Percentiles rank a stretch among this genome's conserved stretches.
Conservation (phyloP, 768 basidiomycete species). For the Pleurotus citrinopileatus region DNA sequence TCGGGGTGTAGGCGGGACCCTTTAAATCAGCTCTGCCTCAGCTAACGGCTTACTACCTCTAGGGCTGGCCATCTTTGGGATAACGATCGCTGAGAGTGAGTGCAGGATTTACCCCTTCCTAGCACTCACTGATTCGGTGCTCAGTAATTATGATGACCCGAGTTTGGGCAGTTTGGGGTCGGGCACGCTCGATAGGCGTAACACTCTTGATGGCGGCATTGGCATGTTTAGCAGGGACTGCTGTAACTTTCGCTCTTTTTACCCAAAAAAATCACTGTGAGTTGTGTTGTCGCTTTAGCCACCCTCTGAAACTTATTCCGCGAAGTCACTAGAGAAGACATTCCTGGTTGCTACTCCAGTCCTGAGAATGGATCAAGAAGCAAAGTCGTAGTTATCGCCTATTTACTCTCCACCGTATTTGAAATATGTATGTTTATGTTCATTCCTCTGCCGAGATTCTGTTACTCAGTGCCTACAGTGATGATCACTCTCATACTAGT, state of each 20-base stretch:
- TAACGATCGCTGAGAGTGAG: slow-evolving; percentile 1
- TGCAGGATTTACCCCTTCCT: neutral
- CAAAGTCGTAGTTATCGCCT: neutral
- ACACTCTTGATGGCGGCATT: neutral
- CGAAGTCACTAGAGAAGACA: neutral
- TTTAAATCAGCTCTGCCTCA: neutral
- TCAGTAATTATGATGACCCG: slow-evolving; percentile 1
- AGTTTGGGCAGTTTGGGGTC: neutral
- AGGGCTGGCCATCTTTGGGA: neutral
- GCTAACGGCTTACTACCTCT: neutral
- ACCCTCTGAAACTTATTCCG: neutral
- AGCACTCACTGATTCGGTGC: neutral
- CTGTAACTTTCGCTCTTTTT: neutral
- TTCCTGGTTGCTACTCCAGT: neutral
- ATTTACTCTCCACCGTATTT: neutral
- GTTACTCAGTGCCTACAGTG: neutral
- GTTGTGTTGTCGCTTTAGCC: no score
- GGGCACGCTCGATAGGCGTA: neutral
- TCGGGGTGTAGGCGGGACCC: neutral
- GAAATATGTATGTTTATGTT: neutral
- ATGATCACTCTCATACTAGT: neutral
- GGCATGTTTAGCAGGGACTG: neutral
- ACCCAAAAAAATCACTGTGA: neutral
- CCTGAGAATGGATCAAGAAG: neutral
- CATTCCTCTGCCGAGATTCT: neutral